Evolutionary conservation across 192 early-diverging fungal species (phyloP).

Genomic region (Coemansia sp.): DNA sequence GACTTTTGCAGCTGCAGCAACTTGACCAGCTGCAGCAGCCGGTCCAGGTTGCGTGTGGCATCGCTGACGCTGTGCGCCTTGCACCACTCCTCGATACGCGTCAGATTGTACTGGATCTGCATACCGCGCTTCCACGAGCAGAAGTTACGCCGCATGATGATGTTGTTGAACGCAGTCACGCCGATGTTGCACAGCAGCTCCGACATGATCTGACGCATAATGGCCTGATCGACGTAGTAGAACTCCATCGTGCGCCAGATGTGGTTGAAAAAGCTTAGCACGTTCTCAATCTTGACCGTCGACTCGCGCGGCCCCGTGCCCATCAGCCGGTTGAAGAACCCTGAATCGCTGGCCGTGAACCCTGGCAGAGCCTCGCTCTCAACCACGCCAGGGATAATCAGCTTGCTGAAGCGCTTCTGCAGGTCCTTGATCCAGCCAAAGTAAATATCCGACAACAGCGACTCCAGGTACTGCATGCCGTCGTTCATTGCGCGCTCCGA

Average conservation of each 20-base stretch:
- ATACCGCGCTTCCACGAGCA: constrained; percentile 99
- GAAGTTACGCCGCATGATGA: constrained; percentile 97
- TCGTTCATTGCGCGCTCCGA: constrained; percentile 77
- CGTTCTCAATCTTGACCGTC: constrained; percentile 89
- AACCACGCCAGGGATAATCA: constrained; percentile 95
- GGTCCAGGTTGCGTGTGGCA: constrained; percentile 85
- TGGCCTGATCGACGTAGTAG: constrained; percentile 92
- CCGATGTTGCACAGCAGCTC: constrained; percentile 96
- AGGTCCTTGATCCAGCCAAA: constrained; percentile 98
- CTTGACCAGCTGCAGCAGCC: constrained; percentile 95
- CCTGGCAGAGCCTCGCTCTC: constrained; percentile 94
- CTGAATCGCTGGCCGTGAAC: constrained; percentile 88
- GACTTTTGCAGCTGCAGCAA: constrained; percentile 79
- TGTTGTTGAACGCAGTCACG: constrained; percentile 92
- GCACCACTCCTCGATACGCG: constrained; percentile 98
- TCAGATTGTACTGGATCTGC: constrained; percentile 99
- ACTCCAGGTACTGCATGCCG: constrained; percentile 86
- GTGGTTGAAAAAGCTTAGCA: constrained; percentile 91
- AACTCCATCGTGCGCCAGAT: constrained; percentile 94
- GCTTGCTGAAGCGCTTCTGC: constrained; percentile 90
- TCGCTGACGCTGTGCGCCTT: constrained; percentile 92
- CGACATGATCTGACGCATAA: constrained; percentile 89
- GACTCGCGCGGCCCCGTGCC: constrained; percentile 69
- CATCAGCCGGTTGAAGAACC: constrained; percentile 89
- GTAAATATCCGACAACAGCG: constrained; percentile 91